Evolutionary conservation across 345 rosid genomes (phyloP).

Genomic region (Aurinia saxatilis): DNA sequence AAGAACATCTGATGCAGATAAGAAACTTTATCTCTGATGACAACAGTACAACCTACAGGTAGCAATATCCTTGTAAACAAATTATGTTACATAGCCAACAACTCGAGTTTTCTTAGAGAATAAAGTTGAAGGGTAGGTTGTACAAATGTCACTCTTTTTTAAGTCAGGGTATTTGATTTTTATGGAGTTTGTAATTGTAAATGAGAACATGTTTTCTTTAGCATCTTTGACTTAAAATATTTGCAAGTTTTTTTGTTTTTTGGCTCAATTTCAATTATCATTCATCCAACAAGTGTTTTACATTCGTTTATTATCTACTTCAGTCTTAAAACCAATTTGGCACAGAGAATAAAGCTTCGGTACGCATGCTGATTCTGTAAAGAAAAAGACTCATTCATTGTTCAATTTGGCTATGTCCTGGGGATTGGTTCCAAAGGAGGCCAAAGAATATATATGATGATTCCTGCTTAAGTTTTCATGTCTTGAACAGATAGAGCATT

Average conservation of each 20-base stretch:
- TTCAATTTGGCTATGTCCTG: too few species aligned
- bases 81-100: neutral
- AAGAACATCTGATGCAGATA: conserved; percentile 75
- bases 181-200: conserved; percentile 1
- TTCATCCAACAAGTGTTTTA: too few species aligned
- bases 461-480: too few species aligned
- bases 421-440: too few species aligned
- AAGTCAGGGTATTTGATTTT: neutral
- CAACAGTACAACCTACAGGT: conserved; percentile 45
- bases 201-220: neutral
- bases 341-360: too few species aligned
- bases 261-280: too few species aligned
- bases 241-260: neutral
- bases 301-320: too few species aligned
- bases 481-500: too few species aligned
- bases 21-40: conserved; percentile 61
- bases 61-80: conserved; percentile 19
- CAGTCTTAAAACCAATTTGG: too few species aligned
- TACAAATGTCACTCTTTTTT: conserved; percentile 13
- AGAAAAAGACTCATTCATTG: too few species aligned
- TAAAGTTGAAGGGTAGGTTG: conserved; percentile 2
- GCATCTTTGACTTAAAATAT: neutral
- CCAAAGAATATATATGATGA: too few species aligned
- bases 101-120: neutral
- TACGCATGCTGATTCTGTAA: too few species aligned